Percentiles rank a stretch among this genome's conserved stretches.
These are phyloP conservation scores for Chrysoporthe cubensis DNA, from an alignment of 2,329 filamentous ascomycete species.

Conservation along the genomic window DNA sequence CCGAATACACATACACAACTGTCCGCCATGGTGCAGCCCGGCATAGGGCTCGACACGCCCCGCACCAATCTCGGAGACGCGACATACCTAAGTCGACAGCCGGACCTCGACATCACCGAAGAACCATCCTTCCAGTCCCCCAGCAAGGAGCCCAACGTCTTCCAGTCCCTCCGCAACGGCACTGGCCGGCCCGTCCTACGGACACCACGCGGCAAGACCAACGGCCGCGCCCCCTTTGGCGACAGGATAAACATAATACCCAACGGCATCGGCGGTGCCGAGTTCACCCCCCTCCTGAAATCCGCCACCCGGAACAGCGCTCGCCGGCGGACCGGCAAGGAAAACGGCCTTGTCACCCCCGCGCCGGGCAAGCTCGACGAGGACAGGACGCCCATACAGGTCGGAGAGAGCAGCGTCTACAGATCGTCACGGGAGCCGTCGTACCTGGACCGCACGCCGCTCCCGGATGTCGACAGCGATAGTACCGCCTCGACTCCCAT, in stretches of 20 bases:
- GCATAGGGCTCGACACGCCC: slow-evolving; percentile 78
- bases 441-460: slow-evolving; percentile 70
- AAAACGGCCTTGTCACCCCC: slow-evolving; percentile 67
- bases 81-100: slow-evolving; percentile 72
- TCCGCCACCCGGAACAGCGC: slow-evolving; percentile 73
- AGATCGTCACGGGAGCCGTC: slow-evolving; percentile 68
- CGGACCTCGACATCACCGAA: slow-evolving; percentile 82
- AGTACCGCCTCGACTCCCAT: slow-evolving; percentile 85
- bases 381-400: slow-evolving; percentile 74
- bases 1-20: slow-evolving; percentile 1
- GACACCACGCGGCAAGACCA: slow-evolving; percentile 67
- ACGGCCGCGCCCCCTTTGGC: slow-evolving; percentile 65
- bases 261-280: slow-evolving; percentile 66
- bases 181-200: slow-evolving; percentile 59
- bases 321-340: slow-evolving; percentile 63
- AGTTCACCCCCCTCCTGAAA: slow-evolving; percentile 95
- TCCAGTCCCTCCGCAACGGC: slow-evolving; percentile 74
- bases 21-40: slow-evolving; percentile 64
- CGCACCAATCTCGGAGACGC: slow-evolving; percentile 83
- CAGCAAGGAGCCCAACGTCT: slow-evolving; percentile 74
- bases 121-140: slow-evolving; percentile 87
- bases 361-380: slow-evolving; percentile 71
- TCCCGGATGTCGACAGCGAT: slow-evolving; percentile 77
- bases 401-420: slow-evolving; percentile 73
- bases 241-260: slow-evolving; percentile 75